Conservation (phyloP, 2,329 filamentous ascomycete species). For the Whalleya microplaca region DNA sequence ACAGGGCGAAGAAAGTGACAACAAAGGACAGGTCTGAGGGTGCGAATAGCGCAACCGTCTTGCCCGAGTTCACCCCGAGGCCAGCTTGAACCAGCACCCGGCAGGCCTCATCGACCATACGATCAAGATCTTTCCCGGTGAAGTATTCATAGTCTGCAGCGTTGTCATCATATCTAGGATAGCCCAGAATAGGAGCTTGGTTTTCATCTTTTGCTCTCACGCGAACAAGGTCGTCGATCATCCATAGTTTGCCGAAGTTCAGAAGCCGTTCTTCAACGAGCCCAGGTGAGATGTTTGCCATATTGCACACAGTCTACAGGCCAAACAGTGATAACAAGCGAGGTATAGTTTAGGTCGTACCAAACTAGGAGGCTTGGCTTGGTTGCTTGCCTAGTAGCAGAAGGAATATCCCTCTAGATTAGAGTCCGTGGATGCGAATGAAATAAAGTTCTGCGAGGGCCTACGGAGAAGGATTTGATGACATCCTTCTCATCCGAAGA, state of each 20-base stretch:
- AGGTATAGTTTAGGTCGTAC: background rate
- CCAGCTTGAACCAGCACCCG: conserved; percentile 37
- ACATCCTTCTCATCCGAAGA: background rate
- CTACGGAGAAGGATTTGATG: background rate
- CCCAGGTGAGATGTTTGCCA: conserved; percentile 35
- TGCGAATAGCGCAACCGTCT: conserved; percentile 44
- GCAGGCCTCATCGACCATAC: conserved; percentile 44
- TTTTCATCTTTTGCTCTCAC: conserved; percentile 41
- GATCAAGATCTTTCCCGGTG: conserved; percentile 44
- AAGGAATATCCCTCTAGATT: background rate
- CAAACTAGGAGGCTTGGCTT: background rate
- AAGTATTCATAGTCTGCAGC: conserved; percentile 44
- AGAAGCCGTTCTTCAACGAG: conserved; percentile 34
- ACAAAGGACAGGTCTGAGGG: conserved; percentile 47
- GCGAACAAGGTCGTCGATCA: conserved; percentile 47
- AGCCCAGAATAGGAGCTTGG: conserved; percentile 47
- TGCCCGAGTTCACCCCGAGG: conserved; percentile 34
- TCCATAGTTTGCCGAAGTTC: conserved; percentile 43
- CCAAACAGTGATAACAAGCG: background rate
- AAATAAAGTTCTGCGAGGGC: background rate
- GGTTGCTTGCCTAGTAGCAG: background rate
- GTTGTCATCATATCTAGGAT: conserved; percentile 39
- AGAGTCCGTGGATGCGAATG: background rate
- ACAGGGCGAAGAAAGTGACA: conserved; percentile 47
- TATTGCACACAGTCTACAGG: conserved; percentile 6